Evolutionary conservation across 495 filamentous ascomycete genomes (phyloP).

Genomic region (Cryomyces antarcticus): DNA sequence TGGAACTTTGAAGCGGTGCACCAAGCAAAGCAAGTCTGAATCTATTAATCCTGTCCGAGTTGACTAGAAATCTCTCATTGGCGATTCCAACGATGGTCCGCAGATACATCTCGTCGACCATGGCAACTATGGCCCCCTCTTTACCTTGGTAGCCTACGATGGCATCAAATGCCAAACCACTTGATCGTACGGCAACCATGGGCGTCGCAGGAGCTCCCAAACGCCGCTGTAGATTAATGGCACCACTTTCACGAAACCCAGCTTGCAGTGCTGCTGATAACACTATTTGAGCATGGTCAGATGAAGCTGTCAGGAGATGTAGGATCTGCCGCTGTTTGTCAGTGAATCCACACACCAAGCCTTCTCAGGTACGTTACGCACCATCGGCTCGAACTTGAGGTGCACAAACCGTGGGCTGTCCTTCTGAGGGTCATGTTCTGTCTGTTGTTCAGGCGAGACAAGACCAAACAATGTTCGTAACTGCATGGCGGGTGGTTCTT

Average conservation of each 20-base stretch:
- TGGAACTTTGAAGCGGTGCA: not conserved
- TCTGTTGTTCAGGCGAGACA: no score
- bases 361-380: slow-evolving; percentile 19
- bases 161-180: slow-evolving; percentile 59
- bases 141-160: slow-evolving; percentile 41
- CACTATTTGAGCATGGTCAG: slow-evolving; percentile 47
- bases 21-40: slow-evolving; percentile 11
- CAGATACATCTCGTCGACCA: slow-evolving; percentile 35
- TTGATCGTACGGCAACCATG: slow-evolving; percentile 68
- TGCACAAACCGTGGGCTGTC: slow-evolving; percentile 34
- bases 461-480: not conserved
- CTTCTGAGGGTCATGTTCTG: no score
- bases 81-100: slow-evolving; percentile 41
- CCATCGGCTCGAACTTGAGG: slow-evolving; percentile 91
- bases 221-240: slow-evolving; percentile 28
- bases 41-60: slow-evolving; percentile 44
- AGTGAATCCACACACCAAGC: not conserved
- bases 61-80: slow-evolving; percentile 59
- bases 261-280: slow-evolving; percentile 54
- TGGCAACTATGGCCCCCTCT: slow-evolving; percentile 12
- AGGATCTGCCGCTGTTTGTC: slow-evolving; percentile 42
- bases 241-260: slow-evolving; percentile 82
- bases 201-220: slow-evolving; percentile 19
- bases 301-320: slow-evolving; percentile 59
- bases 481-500: not conserved